These are phyloP conservation scores for Cryphonectria naterciae DNA, from an alignment of 2,329 filamentous ascomycete species.

Conservation along the genomic window DNA sequence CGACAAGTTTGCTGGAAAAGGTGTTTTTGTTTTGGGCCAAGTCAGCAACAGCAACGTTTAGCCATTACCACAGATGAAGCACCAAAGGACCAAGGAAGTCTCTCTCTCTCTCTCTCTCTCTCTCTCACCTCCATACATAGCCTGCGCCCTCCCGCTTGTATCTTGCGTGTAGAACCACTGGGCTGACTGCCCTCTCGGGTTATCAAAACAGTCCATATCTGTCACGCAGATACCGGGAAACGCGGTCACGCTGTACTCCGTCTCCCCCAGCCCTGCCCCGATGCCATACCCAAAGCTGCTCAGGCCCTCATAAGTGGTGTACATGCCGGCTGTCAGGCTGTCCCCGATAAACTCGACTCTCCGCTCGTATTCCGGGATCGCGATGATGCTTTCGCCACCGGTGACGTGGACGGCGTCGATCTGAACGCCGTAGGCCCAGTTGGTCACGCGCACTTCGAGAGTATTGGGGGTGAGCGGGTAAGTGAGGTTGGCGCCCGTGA, in stretches of 20 bases:
- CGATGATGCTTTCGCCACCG: conserved; percentile 48
- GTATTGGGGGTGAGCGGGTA: conserved; percentile 48
- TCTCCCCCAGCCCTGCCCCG: conserved; percentile 59
- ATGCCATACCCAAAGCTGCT: conserved; percentile 61
- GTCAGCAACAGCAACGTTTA: neutral
- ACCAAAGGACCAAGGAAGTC: too few relatives aligned
- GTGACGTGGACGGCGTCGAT: conserved; percentile 56
- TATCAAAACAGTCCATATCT: conserved; percentile 60
- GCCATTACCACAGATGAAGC: too few relatives aligned
- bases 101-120: neutral
- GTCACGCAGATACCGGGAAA: conserved; percentile 62
- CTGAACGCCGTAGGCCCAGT: conserved; percentile 64
- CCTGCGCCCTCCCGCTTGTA: conserved; percentile 50
- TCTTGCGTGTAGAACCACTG: conserved; percentile 64
- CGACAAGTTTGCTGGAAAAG: conserved; percentile 32
- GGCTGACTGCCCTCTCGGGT: conserved; percentile 52
- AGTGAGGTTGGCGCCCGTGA: conserved; percentile 48
- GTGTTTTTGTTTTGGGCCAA: neutral
- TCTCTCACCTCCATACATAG: conserved; percentile 48
- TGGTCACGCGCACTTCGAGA: conserved; percentile 63
- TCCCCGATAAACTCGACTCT: conserved; percentile 50
- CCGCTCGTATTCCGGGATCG: conserved; percentile 42
- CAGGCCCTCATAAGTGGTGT: conserved; percentile 61
- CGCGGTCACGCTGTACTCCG: conserved; percentile 61
- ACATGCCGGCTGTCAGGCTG: conserved; percentile 59